phyloP scores from a whole-genome alignment of 805 yeast species.

The Cephaloascus fragrans region DNA sequence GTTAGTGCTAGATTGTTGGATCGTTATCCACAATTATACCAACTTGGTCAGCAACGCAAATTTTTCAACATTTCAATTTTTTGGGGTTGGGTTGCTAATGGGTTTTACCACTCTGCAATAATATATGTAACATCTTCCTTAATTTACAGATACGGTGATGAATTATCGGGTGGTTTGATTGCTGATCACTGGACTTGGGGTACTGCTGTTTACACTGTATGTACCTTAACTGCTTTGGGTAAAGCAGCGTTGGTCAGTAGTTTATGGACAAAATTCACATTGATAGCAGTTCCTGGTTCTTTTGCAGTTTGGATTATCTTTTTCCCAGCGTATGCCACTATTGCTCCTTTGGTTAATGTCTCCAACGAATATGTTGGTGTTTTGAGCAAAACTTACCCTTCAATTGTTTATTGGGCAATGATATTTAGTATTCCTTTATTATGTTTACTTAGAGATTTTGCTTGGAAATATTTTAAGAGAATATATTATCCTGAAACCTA shows the following conservation, averaged over 20 bases:
- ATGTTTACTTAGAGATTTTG: slow-evolving; percentile 78
- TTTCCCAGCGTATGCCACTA: slow-evolving; percentile 77
- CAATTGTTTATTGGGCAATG: slow-evolving; percentile 77
- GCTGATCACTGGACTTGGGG: slow-evolving; percentile 97
- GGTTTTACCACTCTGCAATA: slow-evolving; percentile 86
- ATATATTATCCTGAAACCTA: slow-evolving; percentile 87
- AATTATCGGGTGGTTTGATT: slow-evolving; percentile 53
- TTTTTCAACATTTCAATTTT: slow-evolving; percentile 87
- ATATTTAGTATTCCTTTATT: slow-evolving; percentile 64
- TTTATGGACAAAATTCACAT: slow-evolving; percentile 90
- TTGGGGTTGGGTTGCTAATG: slow-evolving; percentile 97
- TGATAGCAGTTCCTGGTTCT: slow-evolving; percentile 93
- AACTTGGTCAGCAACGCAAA: slow-evolving; percentile 78
- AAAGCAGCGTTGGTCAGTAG: slow-evolving; percentile 90
- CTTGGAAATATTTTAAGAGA: slow-evolving; percentile 92
- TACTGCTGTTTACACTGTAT: slow-evolving; percentile 76
- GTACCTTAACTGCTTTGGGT: slow-evolving; percentile 82
- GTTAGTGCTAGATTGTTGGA: slow-evolving; percentile 83
- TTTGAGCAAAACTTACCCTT: slow-evolving; percentile 63
- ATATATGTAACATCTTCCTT: slow-evolving; percentile 65
- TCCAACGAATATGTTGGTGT: slow-evolving; percentile 83
- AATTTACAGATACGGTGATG: slow-evolving; percentile 61
- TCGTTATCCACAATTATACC: slow-evolving; percentile 87
- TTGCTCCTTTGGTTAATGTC: slow-evolving; percentile 77
- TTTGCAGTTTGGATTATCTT: slow-evolving; percentile 72